These are phyloP conservation scores for Calonectria pseudoturangicola DNA, from an alignment of 2,329 filamentous ascomycete genomes.

Conservation along the genomic window DNA sequence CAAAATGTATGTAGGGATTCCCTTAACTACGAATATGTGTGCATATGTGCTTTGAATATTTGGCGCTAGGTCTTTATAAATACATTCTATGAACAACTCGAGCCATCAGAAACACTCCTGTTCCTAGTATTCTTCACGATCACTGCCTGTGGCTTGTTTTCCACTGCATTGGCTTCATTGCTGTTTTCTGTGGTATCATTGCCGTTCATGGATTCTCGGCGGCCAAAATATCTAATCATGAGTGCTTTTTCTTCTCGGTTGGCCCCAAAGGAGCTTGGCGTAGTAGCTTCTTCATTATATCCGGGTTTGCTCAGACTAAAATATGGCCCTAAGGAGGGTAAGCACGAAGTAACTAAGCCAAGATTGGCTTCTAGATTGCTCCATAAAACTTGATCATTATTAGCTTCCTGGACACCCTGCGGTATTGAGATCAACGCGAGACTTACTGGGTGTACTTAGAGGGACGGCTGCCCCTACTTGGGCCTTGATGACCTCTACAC, in stretches of 20 bases:
- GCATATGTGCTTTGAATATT: no score
- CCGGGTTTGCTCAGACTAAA: neutral
- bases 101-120: no score
- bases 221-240: neutral
- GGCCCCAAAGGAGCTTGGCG: neutral
- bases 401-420: neutral
- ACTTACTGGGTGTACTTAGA: neutral
- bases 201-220: neutral
- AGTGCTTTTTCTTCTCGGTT: neutral
- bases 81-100: no score
- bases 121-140: no score
- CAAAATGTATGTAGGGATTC: no score
- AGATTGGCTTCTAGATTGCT: neutral
- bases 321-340: neutral
- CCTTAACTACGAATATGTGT: no score
- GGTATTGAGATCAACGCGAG: neutral
- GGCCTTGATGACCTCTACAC: neutral
- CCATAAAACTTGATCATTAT: neutral
- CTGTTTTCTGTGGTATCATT: neutral
- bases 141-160: no score
- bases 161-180: neutral
- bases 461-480: neutral
- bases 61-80: no score
- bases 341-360: constrained; percentile 1
- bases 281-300: neutral